A percentile compares a stretch with the other conserved stretches of the same genome.
These are phyloP conservation scores for Rubia peregrina DNA, from an alignment of 305 asterid species.

Conservation along the genomic window DNA sequence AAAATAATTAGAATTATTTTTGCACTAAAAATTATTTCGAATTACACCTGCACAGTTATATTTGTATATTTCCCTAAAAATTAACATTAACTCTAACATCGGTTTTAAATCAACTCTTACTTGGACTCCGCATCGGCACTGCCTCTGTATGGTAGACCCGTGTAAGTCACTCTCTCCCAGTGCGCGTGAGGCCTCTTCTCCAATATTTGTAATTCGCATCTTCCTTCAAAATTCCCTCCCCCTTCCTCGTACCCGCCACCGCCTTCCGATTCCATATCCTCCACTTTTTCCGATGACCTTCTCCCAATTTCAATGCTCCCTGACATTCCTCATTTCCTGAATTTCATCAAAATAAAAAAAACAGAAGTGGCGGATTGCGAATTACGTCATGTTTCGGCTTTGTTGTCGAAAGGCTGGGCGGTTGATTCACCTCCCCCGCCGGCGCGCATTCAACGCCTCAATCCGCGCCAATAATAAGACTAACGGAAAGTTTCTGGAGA, in stretches of 20 bases:
- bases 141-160: neutral
- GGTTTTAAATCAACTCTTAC: no score
- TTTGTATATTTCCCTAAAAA: no score
- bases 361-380: neutral
- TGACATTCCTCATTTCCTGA: neutral
- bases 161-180: neutral
- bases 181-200: neutral
- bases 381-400: slow-evolving; percentile 42
- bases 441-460: slow-evolving; percentile 42
- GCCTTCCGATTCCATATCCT: neutral
- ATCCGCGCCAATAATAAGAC: slow-evolving; percentile 18
- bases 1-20: no score
- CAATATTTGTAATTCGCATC: slow-evolving; percentile 6
- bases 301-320: neutral
- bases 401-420: slow-evolving; percentile 37
- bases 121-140: neutral
- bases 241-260: neutral
- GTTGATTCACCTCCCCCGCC: slow-evolving; percentile 33
- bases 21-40: no score
- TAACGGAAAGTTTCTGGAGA: slow-evolving; percentile 10
- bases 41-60: no score
- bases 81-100: no score
- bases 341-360: neutral
- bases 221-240: slow-evolving; percentile 16
- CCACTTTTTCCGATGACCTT: neutral